Conservation (phyloP, 768 basidiomycete genomes). For the Tremella mesenterica region DNA sequence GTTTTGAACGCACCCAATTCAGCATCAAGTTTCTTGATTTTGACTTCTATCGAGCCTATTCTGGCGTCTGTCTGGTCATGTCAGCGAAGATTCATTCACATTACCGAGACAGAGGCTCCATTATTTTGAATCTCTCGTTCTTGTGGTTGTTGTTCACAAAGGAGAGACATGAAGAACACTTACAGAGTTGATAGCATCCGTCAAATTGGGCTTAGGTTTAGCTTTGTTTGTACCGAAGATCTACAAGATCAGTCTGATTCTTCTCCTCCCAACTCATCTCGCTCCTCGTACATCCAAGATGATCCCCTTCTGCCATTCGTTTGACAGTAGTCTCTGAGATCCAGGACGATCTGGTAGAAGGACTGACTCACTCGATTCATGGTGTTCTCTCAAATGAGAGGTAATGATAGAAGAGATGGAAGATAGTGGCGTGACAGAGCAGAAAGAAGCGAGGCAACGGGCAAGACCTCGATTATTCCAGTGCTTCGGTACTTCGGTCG, state of each 20-base stretch:
- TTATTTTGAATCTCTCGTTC: too few relatives aligned
- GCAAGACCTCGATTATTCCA: too few relatives aligned
- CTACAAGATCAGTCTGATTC: constrained; percentile 13
- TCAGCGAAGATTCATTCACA: constrained; percentile 8
- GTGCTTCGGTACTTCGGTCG: too few relatives aligned
- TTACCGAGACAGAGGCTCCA: constrained; percentile 20
- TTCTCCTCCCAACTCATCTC: not conserved
- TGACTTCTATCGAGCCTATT: constrained; percentile 83
- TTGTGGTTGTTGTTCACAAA: not conserved
- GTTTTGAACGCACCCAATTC: constrained; percentile 87
- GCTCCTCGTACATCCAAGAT: not conserved
- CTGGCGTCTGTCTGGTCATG: constrained; percentile 68
- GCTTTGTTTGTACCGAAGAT: constrained; percentile 46
- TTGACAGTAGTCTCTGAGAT: too few relatives aligned
- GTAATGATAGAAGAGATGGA: not conserved
- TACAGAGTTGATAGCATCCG: constrained; percentile 79
- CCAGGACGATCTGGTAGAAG: too few relatives aligned
- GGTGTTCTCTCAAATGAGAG: constrained; percentile 1
- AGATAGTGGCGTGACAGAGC: not conserved
- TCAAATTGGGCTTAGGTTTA: constrained; percentile 74
- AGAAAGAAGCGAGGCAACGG: not conserved
- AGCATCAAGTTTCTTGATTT: constrained; percentile 90
- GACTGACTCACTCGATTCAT: constrained; percentile 44
- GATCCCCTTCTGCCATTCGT: too few relatives aligned
- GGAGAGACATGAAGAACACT: constrained; percentile 11